phyloP scores from a whole-genome alignment of 192 early-diverging fungal genomes.

The Obelidium mucronatum region DNA sequence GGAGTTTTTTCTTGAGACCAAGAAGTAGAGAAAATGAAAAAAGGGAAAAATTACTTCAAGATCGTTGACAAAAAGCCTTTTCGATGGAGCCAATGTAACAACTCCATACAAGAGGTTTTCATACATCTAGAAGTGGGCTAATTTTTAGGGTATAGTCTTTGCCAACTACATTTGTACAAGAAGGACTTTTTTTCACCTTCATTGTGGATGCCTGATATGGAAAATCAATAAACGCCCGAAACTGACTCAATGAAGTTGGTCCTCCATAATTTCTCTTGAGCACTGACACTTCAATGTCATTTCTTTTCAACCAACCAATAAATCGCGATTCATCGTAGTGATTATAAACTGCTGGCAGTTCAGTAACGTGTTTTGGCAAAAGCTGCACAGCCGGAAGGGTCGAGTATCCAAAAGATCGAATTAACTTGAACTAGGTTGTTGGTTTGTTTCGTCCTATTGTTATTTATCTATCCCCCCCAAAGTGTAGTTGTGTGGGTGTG shows the following conservation, averaged over 20 bases:
- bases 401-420: slow-evolving; percentile 28
- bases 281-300: slow-evolving; percentile 12
- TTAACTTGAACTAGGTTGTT: slow-evolving; percentile 1
- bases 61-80: slow-evolving; percentile 18
- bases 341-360: slow-evolving; percentile 13
- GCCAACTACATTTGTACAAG: background rate
- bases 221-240: slow-evolving; percentile 25
- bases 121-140: slow-evolving; percentile 28
- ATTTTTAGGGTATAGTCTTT: background rate
- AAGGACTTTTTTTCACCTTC: slow-evolving; percentile 10
- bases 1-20: background rate
- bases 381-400: slow-evolving; percentile 7
- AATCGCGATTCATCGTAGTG: slow-evolving; percentile 25
- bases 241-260: slow-evolving; percentile 25
- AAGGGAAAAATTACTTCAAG: slow-evolving; percentile 7
- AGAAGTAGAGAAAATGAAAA: background rate
- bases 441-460: background rate
- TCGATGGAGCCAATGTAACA: slow-evolving; percentile 17
- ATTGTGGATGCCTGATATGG: slow-evolving; percentile 30
- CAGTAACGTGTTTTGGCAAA: background rate
- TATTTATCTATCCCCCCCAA: background rate
- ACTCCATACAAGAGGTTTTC: slow-evolving; percentile 26
- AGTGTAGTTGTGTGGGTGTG: background rate
- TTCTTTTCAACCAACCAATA: slow-evolving; percentile 23
- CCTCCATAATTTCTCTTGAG: slow-evolving; percentile 21